phyloP scores from a whole-genome alignment of 2,329 filamentous ascomycete genomes.

The Calonectria leucothoes region DNA sequence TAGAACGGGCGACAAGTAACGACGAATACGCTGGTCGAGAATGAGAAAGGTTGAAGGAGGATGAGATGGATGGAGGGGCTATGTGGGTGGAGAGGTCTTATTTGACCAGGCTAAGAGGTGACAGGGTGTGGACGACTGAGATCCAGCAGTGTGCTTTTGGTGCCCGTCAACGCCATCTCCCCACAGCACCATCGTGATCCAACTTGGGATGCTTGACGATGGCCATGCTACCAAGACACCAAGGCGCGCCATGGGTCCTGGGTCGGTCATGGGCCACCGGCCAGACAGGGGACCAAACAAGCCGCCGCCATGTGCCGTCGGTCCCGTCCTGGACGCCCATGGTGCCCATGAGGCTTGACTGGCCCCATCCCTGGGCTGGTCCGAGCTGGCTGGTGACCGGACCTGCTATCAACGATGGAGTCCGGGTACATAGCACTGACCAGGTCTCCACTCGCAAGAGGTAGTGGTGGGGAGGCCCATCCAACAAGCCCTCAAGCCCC shows the following conservation, averaged over 20 bases:
- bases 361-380: slow-evolving; percentile 16
- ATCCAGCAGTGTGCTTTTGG: slow-evolving; percentile 36
- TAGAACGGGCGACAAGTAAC: slow-evolving; percentile 37
- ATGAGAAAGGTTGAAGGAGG: slow-evolving; percentile 35
- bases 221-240: slow-evolving; percentile 11
- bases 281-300: slow-evolving; percentile 13
- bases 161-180: slow-evolving; percentile 40
- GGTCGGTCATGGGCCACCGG: slow-evolving; percentile 34
- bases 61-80: slow-evolving; percentile 45
- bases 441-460: slow-evolving; percentile 34
- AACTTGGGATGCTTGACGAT: slow-evolving; percentile 25
- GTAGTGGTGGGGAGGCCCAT: slow-evolving; percentile 34
- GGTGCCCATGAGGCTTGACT: slow-evolving; percentile 19
- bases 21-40: slow-evolving; percentile 35
- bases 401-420: slow-evolving; percentile 33
- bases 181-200: slow-evolving; percentile 39
- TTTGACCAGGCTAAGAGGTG: slow-evolving; percentile 38
- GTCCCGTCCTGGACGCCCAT: slow-evolving; percentile 33
- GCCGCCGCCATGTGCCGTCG: slow-evolving; percentile 36
- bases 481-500: slow-evolving; percentile 4
- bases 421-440: slow-evolving; percentile 34
- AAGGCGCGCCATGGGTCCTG: slow-evolving; percentile 12
- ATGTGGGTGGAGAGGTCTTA: slow-evolving; percentile 47
- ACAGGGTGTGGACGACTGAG: slow-evolving; percentile 41
- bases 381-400: slow-evolving; percentile 18